These are phyloP conservation scores for Candida oleophila DNA, from an alignment of 805 yeast genomes.

Conservation along the genomic window DNA sequence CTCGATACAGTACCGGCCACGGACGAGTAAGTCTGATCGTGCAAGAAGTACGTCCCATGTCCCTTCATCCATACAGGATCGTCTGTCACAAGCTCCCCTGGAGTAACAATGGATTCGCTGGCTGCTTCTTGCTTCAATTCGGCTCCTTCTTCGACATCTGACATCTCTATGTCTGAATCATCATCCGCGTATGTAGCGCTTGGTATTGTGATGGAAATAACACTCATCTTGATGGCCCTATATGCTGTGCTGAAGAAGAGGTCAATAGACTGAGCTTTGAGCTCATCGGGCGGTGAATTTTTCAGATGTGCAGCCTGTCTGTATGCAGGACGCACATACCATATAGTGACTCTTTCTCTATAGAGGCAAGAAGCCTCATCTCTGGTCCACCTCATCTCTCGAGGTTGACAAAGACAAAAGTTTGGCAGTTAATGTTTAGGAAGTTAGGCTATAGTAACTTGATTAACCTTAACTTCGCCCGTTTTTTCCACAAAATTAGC, in stretches of 20 bases:
- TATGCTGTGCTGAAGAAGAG: no score
- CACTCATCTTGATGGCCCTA: conserved; percentile 13
- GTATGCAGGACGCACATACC: no score
- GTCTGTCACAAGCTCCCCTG: conserved; percentile 94
- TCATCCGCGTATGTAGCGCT: conserved; percentile 9
- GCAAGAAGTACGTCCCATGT: conserved; percentile 87
- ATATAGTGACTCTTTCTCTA: no score
- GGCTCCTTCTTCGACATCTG: conserved; percentile 27
- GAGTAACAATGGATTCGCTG: conserved; percentile 63
- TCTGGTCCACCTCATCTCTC: no score
- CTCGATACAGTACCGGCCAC: conserved; percentile 89
- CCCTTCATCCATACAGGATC: conserved; percentile 99
- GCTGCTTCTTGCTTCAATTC: neutral
- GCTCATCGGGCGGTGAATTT: no score
- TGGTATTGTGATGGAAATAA: conserved; percentile 39
- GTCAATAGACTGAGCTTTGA: no score
- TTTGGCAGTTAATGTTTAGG: neutral
- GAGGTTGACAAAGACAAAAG: no score
- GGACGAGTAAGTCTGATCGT: conserved; percentile 77
- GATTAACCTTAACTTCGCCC: neutral
- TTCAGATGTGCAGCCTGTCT: no score
- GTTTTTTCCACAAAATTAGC: conserved; percentile 16
- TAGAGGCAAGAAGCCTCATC: no score
- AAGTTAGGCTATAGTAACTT: neutral
- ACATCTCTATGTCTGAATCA: conserved; percentile 43